A percentile compares a stretch with the other conserved stretches of the same genome.
phyloP scores from a whole-genome alignment of 2,329 filamentous ascomycete genomes.

The Stagonosporopsis rhizophila region DNA sequence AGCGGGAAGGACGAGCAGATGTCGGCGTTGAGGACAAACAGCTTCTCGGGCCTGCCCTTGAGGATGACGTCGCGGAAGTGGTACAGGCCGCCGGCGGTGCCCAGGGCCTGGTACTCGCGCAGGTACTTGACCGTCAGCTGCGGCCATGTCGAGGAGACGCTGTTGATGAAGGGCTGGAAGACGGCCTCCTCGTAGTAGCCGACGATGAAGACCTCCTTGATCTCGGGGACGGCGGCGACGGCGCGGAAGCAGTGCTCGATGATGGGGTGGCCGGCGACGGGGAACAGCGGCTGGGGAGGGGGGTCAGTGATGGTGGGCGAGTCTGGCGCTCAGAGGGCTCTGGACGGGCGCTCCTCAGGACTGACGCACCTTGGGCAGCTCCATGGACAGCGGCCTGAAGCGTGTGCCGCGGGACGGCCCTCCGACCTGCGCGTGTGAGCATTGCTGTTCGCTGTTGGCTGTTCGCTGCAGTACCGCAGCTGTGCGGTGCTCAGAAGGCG shows the following conservation, averaged over 20 bases:
- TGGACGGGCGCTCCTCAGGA: too few relatives aligned
- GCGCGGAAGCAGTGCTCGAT: conserved; percentile 97
- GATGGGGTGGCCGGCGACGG: conserved; percentile 97
- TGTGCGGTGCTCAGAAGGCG: conserved; percentile 24
- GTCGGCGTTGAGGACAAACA: conserved; percentile 97
- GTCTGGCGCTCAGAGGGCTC: too few relatives aligned
- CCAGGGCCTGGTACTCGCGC: conserved; percentile 94
- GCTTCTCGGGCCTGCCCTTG: conserved; percentile 90
- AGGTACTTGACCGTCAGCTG: conserved; percentile 92
- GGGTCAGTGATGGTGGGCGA: too few relatives aligned
- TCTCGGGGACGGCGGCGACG: conserved; percentile 85
- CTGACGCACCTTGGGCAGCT: conserved; percentile 83
- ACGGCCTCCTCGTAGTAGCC: conserved; percentile 98
- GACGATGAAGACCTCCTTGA: conserved; percentile 96
- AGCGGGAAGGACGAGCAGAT: conserved; percentile 99
- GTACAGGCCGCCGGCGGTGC: conserved; percentile 95
- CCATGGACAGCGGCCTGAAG: conserved; percentile 92
- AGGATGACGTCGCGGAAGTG: conserved; percentile 99
- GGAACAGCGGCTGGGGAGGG: conserved; percentile 81
- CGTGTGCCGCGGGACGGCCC: conserved; percentile 94
- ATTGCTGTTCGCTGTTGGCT: too few relatives aligned
- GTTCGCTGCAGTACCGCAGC: too few relatives aligned
- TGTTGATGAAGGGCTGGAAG: conserved; percentile 98
- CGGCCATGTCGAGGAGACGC: conserved; percentile 82
- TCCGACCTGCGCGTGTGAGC: conserved; percentile 72